phyloP scores from a whole-genome alignment of 129 eudicot genomes.

The Centaurea solstitialis region DNA sequence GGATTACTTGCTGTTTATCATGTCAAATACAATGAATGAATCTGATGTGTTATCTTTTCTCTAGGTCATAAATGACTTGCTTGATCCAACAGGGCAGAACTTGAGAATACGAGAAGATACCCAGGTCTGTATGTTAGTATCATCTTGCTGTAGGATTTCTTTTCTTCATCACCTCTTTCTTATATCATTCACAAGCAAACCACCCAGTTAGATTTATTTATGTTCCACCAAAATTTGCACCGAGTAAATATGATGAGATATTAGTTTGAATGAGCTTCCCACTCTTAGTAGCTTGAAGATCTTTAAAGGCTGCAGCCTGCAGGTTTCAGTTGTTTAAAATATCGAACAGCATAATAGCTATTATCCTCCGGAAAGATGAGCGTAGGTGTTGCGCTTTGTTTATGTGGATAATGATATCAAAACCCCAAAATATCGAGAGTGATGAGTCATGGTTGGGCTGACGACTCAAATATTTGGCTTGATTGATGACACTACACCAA shows the following conservation, averaged over 20 bases:
- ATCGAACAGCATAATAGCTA: too few relatives aligned
- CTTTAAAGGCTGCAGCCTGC: too few relatives aligned
- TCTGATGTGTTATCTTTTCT: conserved; percentile 8
- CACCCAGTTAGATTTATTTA: neutral
- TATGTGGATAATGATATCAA: too few relatives aligned
- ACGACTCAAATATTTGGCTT: too few relatives aligned
- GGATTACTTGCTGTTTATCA: neutral
- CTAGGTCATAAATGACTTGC: conserved; percentile 91
- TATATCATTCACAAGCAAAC: conserved; percentile 2
- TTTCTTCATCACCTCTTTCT: neutral
- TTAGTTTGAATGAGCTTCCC: neutral
- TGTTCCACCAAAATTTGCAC: neutral
- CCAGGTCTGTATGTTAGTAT: conserved; percentile 52
- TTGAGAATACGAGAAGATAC: conserved; percentile 81
- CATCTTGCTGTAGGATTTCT: conserved; percentile 11
- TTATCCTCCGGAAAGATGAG: too few relatives aligned
- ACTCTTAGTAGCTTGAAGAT: neutral
- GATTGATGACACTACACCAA: too few relatives aligned
- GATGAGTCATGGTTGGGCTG: too few relatives aligned
- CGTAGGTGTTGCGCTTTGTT: too few relatives aligned
- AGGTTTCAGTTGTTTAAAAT: too few relatives aligned
- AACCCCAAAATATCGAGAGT: too few relatives aligned
- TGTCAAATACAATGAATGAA: conserved; percentile 10
- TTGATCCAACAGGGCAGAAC: conserved; percentile 90
- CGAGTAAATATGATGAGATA: neutral